Conservation (phyloP, 2,329 filamentous ascomycete species). For the Neurospora sp. region DNA sequence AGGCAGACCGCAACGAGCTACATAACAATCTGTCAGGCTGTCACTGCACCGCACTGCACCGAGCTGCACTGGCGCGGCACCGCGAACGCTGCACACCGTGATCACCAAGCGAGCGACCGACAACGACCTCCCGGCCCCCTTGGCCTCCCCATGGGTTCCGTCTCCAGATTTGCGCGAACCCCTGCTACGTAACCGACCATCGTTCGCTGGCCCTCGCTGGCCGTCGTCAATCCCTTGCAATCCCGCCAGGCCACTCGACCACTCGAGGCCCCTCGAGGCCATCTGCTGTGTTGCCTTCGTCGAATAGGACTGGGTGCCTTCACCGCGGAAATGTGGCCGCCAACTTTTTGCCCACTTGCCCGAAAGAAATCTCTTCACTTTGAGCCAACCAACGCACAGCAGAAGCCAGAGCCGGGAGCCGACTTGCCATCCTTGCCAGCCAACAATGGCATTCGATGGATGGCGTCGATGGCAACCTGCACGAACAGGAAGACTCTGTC, state of each 20-base stretch:
- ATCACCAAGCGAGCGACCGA: background rate
- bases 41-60: background rate
- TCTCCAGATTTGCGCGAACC: background rate
- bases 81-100: background rate
- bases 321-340: background rate
- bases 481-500: background rate
- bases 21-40: background rate
- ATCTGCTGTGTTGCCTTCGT: background rate
- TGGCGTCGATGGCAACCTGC: background rate
- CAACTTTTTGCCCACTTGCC: background rate
- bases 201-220: background rate
- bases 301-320: background rate
- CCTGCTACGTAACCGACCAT: background rate
- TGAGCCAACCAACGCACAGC: background rate
- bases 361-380: background rate
- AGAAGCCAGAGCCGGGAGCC: background rate
- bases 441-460: background rate
- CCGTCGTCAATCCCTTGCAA: background rate
- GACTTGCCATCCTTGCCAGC: background rate
- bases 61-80: background rate
- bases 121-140: background rate
- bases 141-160: background rate
- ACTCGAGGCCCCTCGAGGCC: background rate
- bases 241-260: background rate
- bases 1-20: background rate